phyloP scores from a whole-genome alignment of 768 basidiomycete genomes.

The Panellus pusillus region DNA sequence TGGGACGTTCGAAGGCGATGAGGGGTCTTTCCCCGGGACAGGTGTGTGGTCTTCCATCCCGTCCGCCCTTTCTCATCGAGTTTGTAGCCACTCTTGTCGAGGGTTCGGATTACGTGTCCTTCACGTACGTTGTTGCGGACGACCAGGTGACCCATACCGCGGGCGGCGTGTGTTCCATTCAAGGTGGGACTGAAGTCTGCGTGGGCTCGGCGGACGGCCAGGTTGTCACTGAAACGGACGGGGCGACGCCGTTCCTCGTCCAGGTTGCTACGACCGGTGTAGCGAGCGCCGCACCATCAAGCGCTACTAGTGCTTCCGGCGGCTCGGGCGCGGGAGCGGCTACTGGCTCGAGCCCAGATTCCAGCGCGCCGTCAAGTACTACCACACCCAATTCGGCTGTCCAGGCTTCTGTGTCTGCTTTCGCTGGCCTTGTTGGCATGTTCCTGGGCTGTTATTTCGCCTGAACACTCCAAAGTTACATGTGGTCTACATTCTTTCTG shows the following conservation, averaged over 20 bases:
- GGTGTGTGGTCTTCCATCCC: constrained; percentile 3
- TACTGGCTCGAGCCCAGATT: not conserved
- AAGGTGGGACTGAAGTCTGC: constrained; percentile 25
- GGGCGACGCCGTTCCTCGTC: constrained; percentile 27
- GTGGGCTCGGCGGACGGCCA: constrained; percentile 15
- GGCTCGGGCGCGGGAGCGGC: not conserved
- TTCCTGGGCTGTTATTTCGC: not conserved
- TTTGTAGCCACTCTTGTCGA: constrained; percentile 44
- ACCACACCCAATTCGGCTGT: not conserved
- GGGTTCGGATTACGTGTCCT: constrained; percentile 38
- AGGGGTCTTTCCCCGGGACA: constrained; percentile 20
- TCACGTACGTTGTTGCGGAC: constrained; percentile 33
- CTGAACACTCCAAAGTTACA: not conserved
- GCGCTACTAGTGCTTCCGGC: not conserved
- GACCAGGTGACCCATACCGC: constrained; percentile 9
- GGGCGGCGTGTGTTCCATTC: constrained; percentile 29
- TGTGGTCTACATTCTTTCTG: not conserved
- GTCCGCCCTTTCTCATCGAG: not conserved
- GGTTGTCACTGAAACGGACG: not conserved
- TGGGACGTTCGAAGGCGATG: constrained; percentile 16
- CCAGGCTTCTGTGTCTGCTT: not conserved
- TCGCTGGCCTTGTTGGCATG: not conserved
- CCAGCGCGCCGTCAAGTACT: not conserved
- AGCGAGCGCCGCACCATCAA: not conserved
- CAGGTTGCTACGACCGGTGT: constrained; percentile 20